A percentile compares a stretch with the other conserved stretches of the same genome.
Conservation (phyloP, 1,284 basidiomycete genomes). For the Ceratobasidium sp. region DNA sequence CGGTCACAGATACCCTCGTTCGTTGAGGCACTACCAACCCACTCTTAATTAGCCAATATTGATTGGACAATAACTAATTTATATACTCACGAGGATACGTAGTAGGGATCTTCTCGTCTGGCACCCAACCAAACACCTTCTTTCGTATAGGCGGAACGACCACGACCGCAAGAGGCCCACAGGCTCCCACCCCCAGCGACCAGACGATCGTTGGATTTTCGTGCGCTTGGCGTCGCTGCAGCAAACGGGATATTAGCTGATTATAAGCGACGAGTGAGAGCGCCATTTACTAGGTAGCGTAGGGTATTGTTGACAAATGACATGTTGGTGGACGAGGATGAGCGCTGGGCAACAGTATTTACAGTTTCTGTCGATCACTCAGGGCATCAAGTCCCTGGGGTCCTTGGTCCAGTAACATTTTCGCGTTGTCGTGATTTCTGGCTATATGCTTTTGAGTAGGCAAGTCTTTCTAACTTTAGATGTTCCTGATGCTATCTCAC, state of each 20-base stretch:
- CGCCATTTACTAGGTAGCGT: conserved; percentile 20
- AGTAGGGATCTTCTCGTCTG: conserved; percentile 81
- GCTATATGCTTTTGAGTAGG: no score
- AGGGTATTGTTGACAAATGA: conserved; percentile 32
- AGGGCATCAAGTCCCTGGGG: conserved; percentile 5
- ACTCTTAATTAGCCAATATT: background rate
- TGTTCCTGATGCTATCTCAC: no score
- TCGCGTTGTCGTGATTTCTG: no score
- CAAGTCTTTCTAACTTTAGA: no score
- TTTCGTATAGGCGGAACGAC: conserved; percentile 84
- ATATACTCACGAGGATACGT: conserved; percentile 84
- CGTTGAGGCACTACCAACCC: conserved; percentile 48
- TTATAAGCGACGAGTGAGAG: background rate
- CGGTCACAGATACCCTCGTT: conserved; percentile 43
- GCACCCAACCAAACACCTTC: conserved; percentile 74
- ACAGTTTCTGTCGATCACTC: conserved; percentile 1
- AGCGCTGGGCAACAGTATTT: background rate
- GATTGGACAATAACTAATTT: background rate
- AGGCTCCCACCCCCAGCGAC: conserved; percentile 79
- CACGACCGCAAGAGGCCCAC: conserved; percentile 83
- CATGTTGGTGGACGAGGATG: conserved; percentile 25
- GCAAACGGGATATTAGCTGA: background rate
- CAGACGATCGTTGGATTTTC: conserved; percentile 94
- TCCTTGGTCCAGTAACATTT: conserved; percentile 15
- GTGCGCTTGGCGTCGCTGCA: conserved; percentile 84